Evolutionary conservation across 2,329 filamentous ascomycete genomes (phyloP), one percentile per base, ranked within the genome.

Genomic region (Epichloe brachyelytri): DNA sequence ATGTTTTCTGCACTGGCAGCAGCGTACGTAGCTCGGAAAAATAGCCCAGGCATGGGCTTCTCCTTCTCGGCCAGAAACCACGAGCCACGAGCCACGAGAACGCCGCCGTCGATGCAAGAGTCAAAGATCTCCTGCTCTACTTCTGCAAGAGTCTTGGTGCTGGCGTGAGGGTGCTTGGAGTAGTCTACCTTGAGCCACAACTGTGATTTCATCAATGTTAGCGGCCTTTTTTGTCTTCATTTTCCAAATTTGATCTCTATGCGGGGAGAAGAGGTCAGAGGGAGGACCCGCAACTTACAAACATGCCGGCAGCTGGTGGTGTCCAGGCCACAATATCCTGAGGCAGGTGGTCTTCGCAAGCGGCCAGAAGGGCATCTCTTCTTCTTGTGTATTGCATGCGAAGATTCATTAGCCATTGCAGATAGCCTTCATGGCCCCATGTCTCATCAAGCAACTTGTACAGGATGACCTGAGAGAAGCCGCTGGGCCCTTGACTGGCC

Each of bases 401-500:
- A 60, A 97, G 71, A 63, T 88, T 78, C 63, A 93, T 86, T 56
- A 98, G 71, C 93, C 93, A 98, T 61, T 84, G 77, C 22, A 98
- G 68, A 63, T 94, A 98, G 2, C 90, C 90, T 41, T 80, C 76
- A 62, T 98, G 93, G 22, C 91, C 93, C 93, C 93, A 98, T 47
- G 83, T 82, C 67, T 95, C 88, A 57, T 98, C 93, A 2, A 98
- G 75, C 20, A 98, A 74, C 70, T 95, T 94, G 72, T 86, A 90
- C 50, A 97, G 71, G 8, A 91, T 74, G 20, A 93, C 73, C 70
- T 97, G 91, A 0, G 86, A 82, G 61, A 95, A 79, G 43, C 93
- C 93, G 51, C 80, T 83, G 0, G 93, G 89, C 17, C 87, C 88
- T 64, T 98, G 93, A 44, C 83, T 88, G 39, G 82, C 85, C 20